These are phyloP conservation scores for Pigoraptor vietnamica DNA, from an alignment of 78 protist species.

Conservation along the genomic window DNA sequence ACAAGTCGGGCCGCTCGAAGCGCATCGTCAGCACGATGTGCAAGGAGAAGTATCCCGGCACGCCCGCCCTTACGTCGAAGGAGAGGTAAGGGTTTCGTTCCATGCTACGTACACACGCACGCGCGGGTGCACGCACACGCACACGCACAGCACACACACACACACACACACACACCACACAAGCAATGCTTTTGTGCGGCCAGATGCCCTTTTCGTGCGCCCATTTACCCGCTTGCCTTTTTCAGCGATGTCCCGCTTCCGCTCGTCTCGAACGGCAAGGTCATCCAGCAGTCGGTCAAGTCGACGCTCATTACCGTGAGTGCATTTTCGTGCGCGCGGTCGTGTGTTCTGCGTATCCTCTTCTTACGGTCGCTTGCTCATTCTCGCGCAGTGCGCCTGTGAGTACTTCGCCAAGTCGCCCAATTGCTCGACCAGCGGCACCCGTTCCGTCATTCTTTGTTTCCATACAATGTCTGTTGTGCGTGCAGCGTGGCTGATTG, in stretches of 20 bases:
- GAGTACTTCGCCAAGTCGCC: too few relatives aligned
- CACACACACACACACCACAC: too few relatives aligned
- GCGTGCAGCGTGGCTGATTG: too few relatives aligned
- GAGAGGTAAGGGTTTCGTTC: not conserved
- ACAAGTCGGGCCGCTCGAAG: not conserved
- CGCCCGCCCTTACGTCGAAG: not conserved
- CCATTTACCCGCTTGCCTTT: not conserved
- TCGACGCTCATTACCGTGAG: not conserved
- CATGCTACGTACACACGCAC: not conserved
- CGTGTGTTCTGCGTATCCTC: too few relatives aligned
- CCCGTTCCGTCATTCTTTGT: too few relatives aligned
- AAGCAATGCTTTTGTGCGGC: too few relatives aligned
- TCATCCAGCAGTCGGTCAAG: not conserved
- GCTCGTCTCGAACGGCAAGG: not conserved
- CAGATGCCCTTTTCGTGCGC: too few relatives aligned
- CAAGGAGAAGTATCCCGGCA: not conserved
- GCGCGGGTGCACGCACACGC: too few relatives aligned
- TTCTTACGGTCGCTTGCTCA: too few relatives aligned
- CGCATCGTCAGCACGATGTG: not conserved
- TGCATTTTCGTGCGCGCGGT: not conserved
- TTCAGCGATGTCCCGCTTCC: not conserved
- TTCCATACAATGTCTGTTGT: not conserved
- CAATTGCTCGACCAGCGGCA: too few relatives aligned
- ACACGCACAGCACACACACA: too few relatives aligned
- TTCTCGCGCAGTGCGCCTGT: too few relatives aligned